Evolutionary conservation across 208 protist genomes (phyloP).

Genomic region (Wallacemonas sp.): DNA sequence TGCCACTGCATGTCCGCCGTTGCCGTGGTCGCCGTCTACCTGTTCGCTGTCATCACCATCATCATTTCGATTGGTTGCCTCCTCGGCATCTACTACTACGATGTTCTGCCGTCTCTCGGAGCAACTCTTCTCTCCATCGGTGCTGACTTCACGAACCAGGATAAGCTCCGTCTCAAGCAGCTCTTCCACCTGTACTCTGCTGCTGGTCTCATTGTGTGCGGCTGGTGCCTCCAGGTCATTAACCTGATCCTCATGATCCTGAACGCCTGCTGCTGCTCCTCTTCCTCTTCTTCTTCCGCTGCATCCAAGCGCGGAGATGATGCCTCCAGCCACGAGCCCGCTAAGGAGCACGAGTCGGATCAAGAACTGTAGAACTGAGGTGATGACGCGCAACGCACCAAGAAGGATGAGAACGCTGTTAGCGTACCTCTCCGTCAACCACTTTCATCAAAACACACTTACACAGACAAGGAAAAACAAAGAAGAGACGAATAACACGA

Average conservation of each 20-base stretch:
- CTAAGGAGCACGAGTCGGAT: too few species aligned
- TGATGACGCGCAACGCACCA: too few species aligned
- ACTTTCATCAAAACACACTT: too few species aligned
- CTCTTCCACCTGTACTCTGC: slow-evolving; percentile 18
- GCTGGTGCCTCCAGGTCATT: slow-evolving; percentile 27
- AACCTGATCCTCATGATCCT: slow-evolving; percentile 26
- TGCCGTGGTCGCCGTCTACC: slow-evolving; percentile 1
- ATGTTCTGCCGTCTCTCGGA: not conserved
- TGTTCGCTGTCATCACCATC: slow-evolving; percentile 18
- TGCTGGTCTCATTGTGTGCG: slow-evolving; percentile 12
- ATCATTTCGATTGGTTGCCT: slow-evolving; percentile 25
- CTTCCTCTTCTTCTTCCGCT: slow-evolving; percentile 8
- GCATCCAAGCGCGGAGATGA: too few species aligned
- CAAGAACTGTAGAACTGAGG: too few species aligned
- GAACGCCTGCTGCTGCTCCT: slow-evolving; percentile 21
- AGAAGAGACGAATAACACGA: too few species aligned
- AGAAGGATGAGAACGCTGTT: too few species aligned
- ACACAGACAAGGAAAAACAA: too few species aligned
- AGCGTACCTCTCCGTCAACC: too few species aligned
- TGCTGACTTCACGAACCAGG: not conserved
- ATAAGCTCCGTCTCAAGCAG: slow-evolving; percentile 9
- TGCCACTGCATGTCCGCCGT: slow-evolving; percentile 12
- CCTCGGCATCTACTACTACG: slow-evolving; percentile 20
- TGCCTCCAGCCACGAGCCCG: too few species aligned
- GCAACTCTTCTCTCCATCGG: not conserved